phyloP scores from a whole-genome alignment of 2,329 filamentous ascomycete species.

The Colletotrichum musae region DNA sequence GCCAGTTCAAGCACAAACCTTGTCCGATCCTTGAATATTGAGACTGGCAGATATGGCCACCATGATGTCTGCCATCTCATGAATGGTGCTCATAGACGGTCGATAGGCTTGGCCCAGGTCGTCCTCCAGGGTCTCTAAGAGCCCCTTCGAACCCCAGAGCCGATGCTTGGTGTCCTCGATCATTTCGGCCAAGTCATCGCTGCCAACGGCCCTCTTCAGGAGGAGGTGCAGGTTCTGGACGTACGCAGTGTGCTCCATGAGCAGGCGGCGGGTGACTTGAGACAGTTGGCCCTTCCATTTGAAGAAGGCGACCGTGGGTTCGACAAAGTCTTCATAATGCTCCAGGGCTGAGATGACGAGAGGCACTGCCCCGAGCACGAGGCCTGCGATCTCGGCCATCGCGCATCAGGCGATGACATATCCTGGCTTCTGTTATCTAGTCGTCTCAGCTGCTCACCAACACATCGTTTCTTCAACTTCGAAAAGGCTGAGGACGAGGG shows the following conservation, averaged over 20 bases:
- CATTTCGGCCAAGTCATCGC: slow-evolving; percentile 7
- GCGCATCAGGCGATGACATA: not conserved
- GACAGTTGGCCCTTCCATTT: slow-evolving; percentile 21
- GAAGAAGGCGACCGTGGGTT: not conserved
- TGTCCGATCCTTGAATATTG: slow-evolving; percentile 7
- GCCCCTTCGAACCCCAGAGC: not conserved
- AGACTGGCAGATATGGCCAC: slow-evolving; percentile 1
- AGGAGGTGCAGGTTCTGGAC: slow-evolving; percentile 12
- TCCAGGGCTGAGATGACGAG: slow-evolving; percentile 43
- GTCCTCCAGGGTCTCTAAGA: not conserved
- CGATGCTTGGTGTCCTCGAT: not conserved
- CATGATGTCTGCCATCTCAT: slow-evolving; percentile 12
- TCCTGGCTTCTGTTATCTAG: too few relatives aligned
- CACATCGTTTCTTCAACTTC: not conserved
- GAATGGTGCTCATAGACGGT: not conserved
- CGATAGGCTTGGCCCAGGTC: not conserved
- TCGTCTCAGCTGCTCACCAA: too few relatives aligned
- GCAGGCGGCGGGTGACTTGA: not conserved
- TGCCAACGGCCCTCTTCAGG: not conserved
- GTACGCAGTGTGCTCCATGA: not conserved
- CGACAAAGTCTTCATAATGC: slow-evolving; percentile 34
- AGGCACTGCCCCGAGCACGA: slow-evolving; percentile 45
- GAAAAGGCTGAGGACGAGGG: not conserved
- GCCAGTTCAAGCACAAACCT: not conserved
- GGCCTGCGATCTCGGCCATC: slow-evolving; percentile 42